Evolutionary conservation across 2,329 filamentous ascomycete genomes (phyloP).

Genomic region (Domatiomyces globalis): DNA sequence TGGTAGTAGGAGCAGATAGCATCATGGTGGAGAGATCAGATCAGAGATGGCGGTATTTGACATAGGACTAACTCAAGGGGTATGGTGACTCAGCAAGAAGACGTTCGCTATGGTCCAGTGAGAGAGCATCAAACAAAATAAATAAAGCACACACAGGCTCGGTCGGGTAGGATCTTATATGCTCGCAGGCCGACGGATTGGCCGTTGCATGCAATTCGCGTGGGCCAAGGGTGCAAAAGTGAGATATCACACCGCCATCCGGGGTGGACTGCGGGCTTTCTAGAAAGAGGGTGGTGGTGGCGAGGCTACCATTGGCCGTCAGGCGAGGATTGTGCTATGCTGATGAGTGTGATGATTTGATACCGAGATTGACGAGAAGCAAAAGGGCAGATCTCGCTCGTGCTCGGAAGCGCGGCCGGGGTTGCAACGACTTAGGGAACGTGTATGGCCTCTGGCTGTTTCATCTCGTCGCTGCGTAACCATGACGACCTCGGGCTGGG

Average conservation of each 20-base stretch:
- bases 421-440: background rate
- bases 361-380: constrained; percentile 5
- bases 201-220: background rate
- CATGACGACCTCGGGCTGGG: background rate
- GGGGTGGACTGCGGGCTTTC: constrained; percentile 3
- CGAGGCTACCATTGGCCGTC: constrained; percentile 6
- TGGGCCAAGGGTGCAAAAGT: background rate
- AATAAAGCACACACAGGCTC: constrained; percentile 6
- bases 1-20: background rate
- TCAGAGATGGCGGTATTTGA: constrained; percentile 2
- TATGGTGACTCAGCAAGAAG: background rate
- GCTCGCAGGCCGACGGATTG: constrained; percentile 2
- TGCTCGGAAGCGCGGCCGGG: background rate
- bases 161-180: constrained; percentile 5
- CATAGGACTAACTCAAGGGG: no score
- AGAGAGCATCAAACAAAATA: constrained; percentile 5
- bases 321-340: background rate
- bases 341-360: constrained; percentile 4
- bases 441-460: constrained; percentile 1
- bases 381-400: constrained; percentile 1
- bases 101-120: constrained; percentile 7
- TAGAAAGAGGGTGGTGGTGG: constrained; percentile 9
- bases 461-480: background rate
- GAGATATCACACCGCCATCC: background rate
- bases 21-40: background rate